phyloP scores from a whole-genome alignment of 2,329 filamentous ascomycete species.

The Ophiosphaerella korrae region DNA sequence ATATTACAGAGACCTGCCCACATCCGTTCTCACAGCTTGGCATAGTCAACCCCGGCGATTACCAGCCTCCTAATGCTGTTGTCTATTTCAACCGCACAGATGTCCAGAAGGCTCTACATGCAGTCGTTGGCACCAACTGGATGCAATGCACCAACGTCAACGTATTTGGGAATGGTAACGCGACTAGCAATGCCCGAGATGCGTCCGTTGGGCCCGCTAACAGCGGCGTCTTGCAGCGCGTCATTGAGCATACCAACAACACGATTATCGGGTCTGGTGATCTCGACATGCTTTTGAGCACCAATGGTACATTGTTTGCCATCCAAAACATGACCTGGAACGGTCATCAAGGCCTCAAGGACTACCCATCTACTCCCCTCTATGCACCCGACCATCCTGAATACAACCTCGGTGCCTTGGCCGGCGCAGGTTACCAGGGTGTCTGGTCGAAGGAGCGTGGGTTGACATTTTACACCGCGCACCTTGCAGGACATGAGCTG shows the following conservation, averaged over 20 bases:
- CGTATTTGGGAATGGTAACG: conserved; percentile 49
- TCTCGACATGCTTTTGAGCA: conserved; percentile 56
- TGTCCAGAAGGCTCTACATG: conserved; percentile 57
- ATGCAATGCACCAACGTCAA: conserved; percentile 48
- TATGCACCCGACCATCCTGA: conserved; percentile 54
- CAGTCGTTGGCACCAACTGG: conserved; percentile 51
- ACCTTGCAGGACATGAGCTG: conserved; percentile 50
- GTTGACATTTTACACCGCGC: conserved; percentile 52
- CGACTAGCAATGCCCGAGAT: conserved; percentile 34
- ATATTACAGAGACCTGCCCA: conserved; percentile 54
- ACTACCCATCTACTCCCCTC: conserved; percentile 48
- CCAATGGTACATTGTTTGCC: conserved; percentile 58
- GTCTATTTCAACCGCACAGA: conserved; percentile 60
- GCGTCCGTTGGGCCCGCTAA: conserved; percentile 46
- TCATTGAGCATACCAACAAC: conserved; percentile 60
- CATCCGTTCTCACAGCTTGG: conserved; percentile 45
- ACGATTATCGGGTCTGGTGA: conserved; percentile 56
- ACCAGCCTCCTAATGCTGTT: conserved; percentile 45
- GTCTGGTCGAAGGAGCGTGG: conserved; percentile 51
- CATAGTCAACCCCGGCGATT: conserved; percentile 47
- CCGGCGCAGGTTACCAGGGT: conserved; percentile 50
- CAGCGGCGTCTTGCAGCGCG: conserved; percentile 51
- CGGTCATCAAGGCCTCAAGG: conserved; percentile 54
- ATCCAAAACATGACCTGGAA: conserved; percentile 62
- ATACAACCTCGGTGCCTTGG: conserved; percentile 46